These are phyloP conservation scores for Bombardia bombarda DNA, from an alignment of 495 filamentous ascomycete species.

Conservation along the genomic window DNA sequence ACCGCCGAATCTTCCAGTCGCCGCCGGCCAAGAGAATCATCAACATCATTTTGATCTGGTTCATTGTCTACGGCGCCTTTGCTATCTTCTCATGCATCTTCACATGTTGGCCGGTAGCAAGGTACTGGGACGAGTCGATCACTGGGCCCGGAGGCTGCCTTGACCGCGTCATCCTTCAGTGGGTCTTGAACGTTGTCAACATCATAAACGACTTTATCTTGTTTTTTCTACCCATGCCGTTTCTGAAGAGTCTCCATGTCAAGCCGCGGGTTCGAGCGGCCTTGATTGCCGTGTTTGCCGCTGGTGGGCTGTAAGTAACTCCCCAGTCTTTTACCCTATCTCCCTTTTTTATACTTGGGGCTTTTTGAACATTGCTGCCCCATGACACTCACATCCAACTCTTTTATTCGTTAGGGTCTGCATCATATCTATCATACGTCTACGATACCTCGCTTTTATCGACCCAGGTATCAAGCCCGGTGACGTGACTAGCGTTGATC, in stretches of 20 bases:
- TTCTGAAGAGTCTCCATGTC: conserved; percentile 11
- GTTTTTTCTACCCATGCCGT: conserved; percentile 22
- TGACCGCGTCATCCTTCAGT: conserved; percentile 19
- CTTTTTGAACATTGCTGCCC: not conserved
- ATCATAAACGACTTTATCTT: conserved; percentile 27
- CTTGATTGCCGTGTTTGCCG: conserved; percentile 2
- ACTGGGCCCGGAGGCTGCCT: conserved; percentile 26
- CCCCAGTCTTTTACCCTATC: not conserved
- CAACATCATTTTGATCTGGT: conserved; percentile 4
- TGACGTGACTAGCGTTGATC: no score
- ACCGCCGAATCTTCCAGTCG: conserved; percentile 13
- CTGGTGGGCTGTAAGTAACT: not conserved
- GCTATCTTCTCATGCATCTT: conserved; percentile 16
- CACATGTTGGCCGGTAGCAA: conserved; percentile 25
- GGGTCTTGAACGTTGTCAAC: conserved; percentile 28
- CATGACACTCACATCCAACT: not conserved
- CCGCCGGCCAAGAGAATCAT: not conserved
- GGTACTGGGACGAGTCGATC: conserved; percentile 19
- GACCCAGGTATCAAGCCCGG: conserved; percentile 1
- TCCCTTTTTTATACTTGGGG: not conserved
- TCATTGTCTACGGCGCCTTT: conserved; percentile 14
- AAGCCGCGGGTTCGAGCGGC: conserved; percentile 1
- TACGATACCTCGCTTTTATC: conserved; percentile 3
- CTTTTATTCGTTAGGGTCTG: not conserved
- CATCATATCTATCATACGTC: conserved; percentile 10